phyloP scores from a whole-genome alignment of 371 early-diverging fungal species.

The Haplosporangium sp. region DNA sequence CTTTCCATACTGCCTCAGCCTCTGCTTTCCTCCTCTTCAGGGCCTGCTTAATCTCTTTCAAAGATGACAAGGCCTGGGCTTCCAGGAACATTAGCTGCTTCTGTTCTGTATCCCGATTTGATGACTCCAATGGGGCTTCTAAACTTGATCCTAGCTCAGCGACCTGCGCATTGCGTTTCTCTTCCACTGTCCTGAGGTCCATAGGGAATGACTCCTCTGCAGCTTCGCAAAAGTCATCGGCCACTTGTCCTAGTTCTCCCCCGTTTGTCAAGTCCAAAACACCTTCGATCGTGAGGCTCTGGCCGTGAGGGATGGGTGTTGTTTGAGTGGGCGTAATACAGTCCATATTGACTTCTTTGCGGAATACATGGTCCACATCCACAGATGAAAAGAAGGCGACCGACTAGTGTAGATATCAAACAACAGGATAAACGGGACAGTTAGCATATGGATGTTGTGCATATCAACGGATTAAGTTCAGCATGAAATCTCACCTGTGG shows the following conservation, averaged over 20 bases:
- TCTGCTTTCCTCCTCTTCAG: slow-evolving; percentile 12
- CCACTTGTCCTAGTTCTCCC: slow-evolving; percentile 12
- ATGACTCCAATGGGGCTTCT: neutral
- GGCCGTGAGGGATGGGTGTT: slow-evolving; percentile 70
- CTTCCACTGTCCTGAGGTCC: slow-evolving; percentile 18
- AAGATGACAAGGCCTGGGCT: slow-evolving; percentile 35
- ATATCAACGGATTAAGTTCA: too few relatives aligned
- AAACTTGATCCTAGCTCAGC: neutral
- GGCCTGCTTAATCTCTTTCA: slow-evolving; percentile 26
- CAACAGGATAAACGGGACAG: neutral
- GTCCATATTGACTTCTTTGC: slow-evolving; percentile 90
- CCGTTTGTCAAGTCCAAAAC: slow-evolving; percentile 55
- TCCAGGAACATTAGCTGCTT: slow-evolving; percentile 24
- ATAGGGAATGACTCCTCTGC: slow-evolving; percentile 20
- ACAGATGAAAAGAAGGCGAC: slow-evolving; percentile 97
- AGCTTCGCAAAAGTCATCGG: slow-evolving; percentile 22
- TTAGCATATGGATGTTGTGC: too few relatives aligned
- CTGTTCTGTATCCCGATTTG: slow-evolving; percentile 19
- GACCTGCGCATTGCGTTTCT: slow-evolving; percentile 24
- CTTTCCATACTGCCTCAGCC: slow-evolving; percentile 43
- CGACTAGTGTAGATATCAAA: slow-evolving; percentile 60
- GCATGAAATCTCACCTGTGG: slow-evolving; percentile 72
- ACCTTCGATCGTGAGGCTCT: slow-evolving; percentile 65
- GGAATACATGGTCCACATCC: slow-evolving; percentile 92
- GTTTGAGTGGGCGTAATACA: slow-evolving; percentile 84